Evolutionary conservation across 164 flowering plant genomes (phyloP).

Genomic region (Paratinospora sagittata): DNA sequence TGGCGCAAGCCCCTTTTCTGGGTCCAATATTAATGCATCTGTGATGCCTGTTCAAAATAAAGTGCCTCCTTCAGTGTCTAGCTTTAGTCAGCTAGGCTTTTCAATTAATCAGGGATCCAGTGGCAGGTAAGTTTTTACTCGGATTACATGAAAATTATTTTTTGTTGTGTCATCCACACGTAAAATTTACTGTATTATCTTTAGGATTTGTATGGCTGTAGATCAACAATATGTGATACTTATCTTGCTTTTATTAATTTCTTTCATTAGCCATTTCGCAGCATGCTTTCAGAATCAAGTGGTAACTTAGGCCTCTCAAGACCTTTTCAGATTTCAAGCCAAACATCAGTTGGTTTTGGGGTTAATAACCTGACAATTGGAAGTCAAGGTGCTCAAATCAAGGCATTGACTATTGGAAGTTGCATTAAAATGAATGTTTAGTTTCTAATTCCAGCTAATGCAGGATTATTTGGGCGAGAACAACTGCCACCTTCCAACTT

Average conservation of each 20-base stretch:
- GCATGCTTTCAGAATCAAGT: conserved; percentile 33
- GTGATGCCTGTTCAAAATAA: conserved; percentile 25
- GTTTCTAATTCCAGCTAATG: conserved; percentile 11
- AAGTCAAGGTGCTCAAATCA: conserved; percentile 25
- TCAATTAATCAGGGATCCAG: conserved; percentile 31
- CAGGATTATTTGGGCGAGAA: conserved; percentile 26
- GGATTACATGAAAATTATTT: not conserved
- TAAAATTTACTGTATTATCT: too few relatives aligned
- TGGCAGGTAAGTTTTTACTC: conserved; percentile 32
- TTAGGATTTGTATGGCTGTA: not conserved
- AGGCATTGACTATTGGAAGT: not conserved
- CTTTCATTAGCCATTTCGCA: conserved; percentile 23
- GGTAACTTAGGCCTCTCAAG: conserved; percentile 35
- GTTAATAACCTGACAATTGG: conserved; percentile 27
- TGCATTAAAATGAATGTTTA: not conserved
- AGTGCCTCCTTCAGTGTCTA: conserved; percentile 44
- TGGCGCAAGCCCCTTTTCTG: conserved; percentile 29
- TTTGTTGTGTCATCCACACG: not conserved
- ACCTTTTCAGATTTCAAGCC: conserved; percentile 23
- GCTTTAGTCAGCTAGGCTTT: conserved; percentile 54
- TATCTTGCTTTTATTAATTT: conserved; percentile 1
- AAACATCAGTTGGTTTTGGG: conserved; percentile 26
- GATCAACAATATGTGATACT: not conserved
- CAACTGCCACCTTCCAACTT: conserved; percentile 16
- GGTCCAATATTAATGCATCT: conserved; percentile 23